Evolutionary conservation across 2,329 filamentous ascomycete species (phyloP), one percentile per base, ranked within the genome.

Genomic region (Macrophomina phaseolina): DNA sequence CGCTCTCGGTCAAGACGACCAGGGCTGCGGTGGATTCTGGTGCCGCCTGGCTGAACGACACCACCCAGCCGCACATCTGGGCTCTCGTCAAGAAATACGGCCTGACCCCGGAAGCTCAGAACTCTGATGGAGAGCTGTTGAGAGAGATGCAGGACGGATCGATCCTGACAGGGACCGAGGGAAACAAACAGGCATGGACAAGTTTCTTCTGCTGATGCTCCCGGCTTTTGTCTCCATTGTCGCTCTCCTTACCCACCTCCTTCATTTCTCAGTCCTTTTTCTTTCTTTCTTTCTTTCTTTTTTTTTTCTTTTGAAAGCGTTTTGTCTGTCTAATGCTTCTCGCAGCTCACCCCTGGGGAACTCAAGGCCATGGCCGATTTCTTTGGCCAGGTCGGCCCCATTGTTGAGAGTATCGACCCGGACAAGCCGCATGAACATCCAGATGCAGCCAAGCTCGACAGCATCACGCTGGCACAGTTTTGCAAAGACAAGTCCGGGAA

Each of bases 21-120:
- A 74, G 46, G 6, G 78, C 71, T 42, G 74, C 23, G 28, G 23
- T 55, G 5, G 87, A 89, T 32, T 70, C 87, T 0, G 86, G 86
- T 2, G 87, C 85, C 0, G 85, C 84, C 0, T 89, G 86, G 87
- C 82, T 88, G 69, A 89, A 89, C 69, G 83, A 87, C 63, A 81
- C 77, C 1, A 85, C 81, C 60, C 86, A 89, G 68, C 75, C 70
- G 28, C 75, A 75, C 4, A 81, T 87, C 58, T 82, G 74, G 69
- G 76, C 72, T 0, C 72, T 86, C 7, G 78, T 79, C 0, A 70
- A 78, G 53, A 68, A 74, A 46, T 83, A 81, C 56, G 78, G 79
- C 0, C 70, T 83, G 0, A 80, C 84, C 18, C 67, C 83, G 0
- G 76, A 85, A 6, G 77, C 79, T 70, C 85, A 88, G 70, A 83